Evolutionary conservation across 495 filamentous ascomycete genomes (phyloP).

Genomic region (Hyaloscypha bicolor): DNA sequence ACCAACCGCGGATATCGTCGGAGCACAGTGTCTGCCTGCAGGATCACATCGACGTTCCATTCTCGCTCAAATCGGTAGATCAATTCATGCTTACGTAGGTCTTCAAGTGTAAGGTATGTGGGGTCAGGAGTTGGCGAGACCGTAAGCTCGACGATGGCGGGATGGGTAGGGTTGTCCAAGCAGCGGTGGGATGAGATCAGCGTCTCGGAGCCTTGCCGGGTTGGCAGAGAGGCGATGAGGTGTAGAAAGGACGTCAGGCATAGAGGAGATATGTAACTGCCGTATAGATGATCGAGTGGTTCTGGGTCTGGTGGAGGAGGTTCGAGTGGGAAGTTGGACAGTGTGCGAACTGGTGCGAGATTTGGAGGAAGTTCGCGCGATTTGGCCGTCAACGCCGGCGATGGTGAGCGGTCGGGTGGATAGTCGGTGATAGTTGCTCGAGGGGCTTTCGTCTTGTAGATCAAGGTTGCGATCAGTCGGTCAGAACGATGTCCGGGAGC

Average conservation of each 20-base stretch:
- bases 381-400: constrained; percentile 29
- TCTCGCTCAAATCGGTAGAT: constrained; percentile 82
- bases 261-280: constrained; percentile 73
- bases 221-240: constrained; percentile 68
- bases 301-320: constrained; percentile 65
- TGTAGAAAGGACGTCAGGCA: constrained; percentile 83
- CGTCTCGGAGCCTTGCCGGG: constrained; percentile 52
- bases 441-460: constrained; percentile 60
- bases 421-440: constrained; percentile 38
- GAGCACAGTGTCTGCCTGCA: constrained; percentile 72
- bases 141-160: constrained; percentile 70
- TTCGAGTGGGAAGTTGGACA: constrained; percentile 72
- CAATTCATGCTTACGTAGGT: constrained; percentile 75
- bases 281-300: constrained; percentile 75
- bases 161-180: constrained; percentile 61
- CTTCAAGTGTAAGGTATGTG: constrained; percentile 66
- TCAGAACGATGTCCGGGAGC: constrained; percentile 42
- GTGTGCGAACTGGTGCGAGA: constrained; percentile 64
- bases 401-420: constrained; percentile 30
- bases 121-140: constrained; percentile 68
- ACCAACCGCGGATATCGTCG: constrained; percentile 77
- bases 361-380: constrained; percentile 46
- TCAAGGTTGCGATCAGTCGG: constrained; percentile 64
- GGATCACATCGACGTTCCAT: constrained; percentile 82
- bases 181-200: constrained; percentile 70